Percentiles rank a stretch among this genome's conserved stretches.
Conservation (phyloP, 2,329 filamentous ascomycete genomes). For the Fusarium subglutinans region DNA sequence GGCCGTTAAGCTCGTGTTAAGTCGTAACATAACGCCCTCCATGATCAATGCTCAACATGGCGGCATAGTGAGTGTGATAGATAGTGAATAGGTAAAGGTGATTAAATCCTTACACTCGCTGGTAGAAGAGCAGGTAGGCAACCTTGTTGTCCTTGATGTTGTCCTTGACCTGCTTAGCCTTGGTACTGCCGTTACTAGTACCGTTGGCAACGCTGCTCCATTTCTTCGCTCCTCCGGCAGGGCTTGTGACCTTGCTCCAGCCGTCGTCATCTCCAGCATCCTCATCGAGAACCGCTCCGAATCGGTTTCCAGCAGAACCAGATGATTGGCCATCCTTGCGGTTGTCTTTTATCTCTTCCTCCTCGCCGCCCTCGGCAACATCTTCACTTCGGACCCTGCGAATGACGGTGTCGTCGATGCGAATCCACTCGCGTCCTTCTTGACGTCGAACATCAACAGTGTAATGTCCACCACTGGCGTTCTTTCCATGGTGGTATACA, state of each 20-base stretch:
- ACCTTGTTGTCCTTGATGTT: constrained; percentile 92
- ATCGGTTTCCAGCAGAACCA: constrained; percentile 73
- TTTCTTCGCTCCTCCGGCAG: constrained; percentile 71
- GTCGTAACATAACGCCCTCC: constrained; percentile 34
- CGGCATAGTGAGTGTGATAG: constrained; percentile 30
- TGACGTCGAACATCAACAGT: constrained; percentile 96
- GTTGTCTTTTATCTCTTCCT: constrained; percentile 75
- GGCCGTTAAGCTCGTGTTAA: constrained; percentile 40
- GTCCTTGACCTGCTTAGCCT: constrained; percentile 67
- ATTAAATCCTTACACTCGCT: constrained; percentile 66
- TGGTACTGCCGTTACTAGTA: constrained; percentile 61
- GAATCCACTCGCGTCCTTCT: constrained; percentile 95
- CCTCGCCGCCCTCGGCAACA: constrained; percentile 84
- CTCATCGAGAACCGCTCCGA: constrained; percentile 74
- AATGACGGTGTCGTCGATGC: constrained; percentile 92
- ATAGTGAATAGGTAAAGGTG: constrained; percentile 7
- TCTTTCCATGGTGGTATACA: constrained; percentile 98
- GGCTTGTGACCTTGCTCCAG: constrained; percentile 82
- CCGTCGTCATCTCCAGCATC: constrained; percentile 73
- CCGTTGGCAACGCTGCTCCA: constrained; percentile 78
- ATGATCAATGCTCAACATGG: constrained; percentile 18
- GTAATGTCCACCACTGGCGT: constrained; percentile 94
- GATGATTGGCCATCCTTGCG: constrained; percentile 41
- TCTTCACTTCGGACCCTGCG: constrained; percentile 86
- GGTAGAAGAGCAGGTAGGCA: constrained; percentile 95